phyloP scores from a whole-genome alignment of 139 green algal genomes.

The Tetradesmus obliquus region DNA sequence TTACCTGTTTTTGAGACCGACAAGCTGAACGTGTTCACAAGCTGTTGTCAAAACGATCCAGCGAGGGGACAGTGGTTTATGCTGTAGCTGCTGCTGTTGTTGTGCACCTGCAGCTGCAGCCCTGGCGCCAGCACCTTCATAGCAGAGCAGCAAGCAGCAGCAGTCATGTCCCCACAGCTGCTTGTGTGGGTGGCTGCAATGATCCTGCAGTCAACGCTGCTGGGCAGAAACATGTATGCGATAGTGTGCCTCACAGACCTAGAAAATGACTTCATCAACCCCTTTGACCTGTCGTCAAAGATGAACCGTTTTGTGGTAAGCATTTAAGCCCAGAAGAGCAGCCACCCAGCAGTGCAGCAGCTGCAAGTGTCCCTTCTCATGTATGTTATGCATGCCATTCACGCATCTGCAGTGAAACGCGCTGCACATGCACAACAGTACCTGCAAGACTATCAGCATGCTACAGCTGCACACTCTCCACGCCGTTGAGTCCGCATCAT shows the following conservation, averaged over 20 bases:
- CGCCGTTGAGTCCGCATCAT: too few relatives aligned
- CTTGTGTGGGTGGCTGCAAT: constrained; percentile 66
- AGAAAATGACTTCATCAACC: constrained; percentile 91
- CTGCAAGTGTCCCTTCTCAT: not conserved
- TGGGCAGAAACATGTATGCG: constrained; percentile 78
- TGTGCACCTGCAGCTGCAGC: not conserved
- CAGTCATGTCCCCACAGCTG: constrained; percentile 51
- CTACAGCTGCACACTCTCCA: too few relatives aligned
- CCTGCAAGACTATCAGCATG: too few relatives aligned
- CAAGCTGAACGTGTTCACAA: not conserved
- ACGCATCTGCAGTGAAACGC: not conserved
- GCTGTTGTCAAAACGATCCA: not conserved
- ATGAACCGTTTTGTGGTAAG: constrained; percentile 83
- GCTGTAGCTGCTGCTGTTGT: not conserved
- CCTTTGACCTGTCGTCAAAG: constrained; percentile 77
- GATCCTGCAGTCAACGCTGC: constrained; percentile 65
- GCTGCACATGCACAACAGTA: not conserved
- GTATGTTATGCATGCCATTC: not conserved
- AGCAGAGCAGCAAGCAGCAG: constrained; percentile 20
- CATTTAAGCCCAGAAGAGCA: not conserved
- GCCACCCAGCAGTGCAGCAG: not conserved
- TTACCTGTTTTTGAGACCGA: not conserved
- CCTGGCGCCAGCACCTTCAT: not conserved
- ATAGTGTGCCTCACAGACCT: constrained; percentile 87
- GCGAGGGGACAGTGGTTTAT: not conserved